Conservation (phyloP, 345 rosid species). For the Sisymbrium altissimum region DNA sequence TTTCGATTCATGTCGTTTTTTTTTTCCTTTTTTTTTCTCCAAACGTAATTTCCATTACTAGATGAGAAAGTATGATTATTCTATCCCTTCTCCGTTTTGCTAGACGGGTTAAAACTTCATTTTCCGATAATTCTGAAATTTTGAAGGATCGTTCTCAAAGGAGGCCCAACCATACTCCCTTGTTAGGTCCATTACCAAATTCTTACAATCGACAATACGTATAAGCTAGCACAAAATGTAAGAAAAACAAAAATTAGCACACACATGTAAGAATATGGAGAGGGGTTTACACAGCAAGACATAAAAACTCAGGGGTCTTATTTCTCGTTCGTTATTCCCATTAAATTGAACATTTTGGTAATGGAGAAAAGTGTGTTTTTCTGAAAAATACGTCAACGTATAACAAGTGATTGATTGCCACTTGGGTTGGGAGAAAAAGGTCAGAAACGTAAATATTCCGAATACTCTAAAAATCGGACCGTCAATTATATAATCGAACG, state of each 20-base stretch:
- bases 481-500: slow-evolving; percentile 11
- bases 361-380: neutral
- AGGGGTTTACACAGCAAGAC: too few species aligned
- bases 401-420: neutral
- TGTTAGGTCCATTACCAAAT: neutral
- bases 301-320: too few species aligned
- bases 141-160: neutral
- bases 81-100: neutral
- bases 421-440: neutral
- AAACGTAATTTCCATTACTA: neutral
- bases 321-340: too few species aligned
- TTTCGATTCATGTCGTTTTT: neutral
- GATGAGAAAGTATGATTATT: neutral
- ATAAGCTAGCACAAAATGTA: too few species aligned
- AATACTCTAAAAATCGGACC: neutral
- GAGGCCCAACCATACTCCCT: neutral
- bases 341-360: neutral
- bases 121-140: neutral
- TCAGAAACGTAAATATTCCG: neutral
- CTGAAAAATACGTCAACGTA: neutral
- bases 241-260: too few species aligned
- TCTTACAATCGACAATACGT: neutral
- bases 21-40: neutral
- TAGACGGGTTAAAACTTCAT: neutral
- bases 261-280: too few species aligned